Conservation (phyloP, 371 early-diverging fungal genomes). For the Lichtheimia corymbifera region DNA sequence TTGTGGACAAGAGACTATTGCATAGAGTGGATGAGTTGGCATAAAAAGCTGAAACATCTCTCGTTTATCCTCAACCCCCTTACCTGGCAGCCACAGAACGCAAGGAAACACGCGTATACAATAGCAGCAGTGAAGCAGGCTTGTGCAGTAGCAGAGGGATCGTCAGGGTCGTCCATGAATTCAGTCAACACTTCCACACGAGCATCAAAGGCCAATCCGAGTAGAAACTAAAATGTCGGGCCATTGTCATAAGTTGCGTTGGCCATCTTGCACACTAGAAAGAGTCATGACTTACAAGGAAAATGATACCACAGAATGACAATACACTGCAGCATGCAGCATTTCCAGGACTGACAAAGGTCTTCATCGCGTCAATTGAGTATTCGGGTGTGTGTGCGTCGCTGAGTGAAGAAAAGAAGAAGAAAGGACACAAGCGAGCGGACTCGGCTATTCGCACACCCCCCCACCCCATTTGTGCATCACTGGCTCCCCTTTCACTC, state of each 20-base stretch:
- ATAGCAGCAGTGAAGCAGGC: constrained; percentile 70
- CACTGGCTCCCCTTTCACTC: no score
- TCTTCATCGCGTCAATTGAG: constrained; percentile 25
- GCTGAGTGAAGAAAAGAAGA: no score
- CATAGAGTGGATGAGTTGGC: neutral
- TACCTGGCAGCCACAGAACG: constrained; percentile 72
- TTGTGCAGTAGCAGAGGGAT: constrained; percentile 64
- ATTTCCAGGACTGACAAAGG: constrained; percentile 32
- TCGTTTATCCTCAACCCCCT: neutral
- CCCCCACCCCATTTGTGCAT: no score
- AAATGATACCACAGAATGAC: constrained; percentile 33
- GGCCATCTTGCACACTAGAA: neutral
- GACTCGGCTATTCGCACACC: no score
- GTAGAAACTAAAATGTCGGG: constrained; percentile 36
- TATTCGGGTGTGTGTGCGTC: no score
- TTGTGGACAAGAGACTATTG: constrained; percentile 46
- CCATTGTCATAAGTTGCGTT: neutral
- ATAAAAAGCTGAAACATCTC: neutral
- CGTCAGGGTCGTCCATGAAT: constrained; percentile 60
- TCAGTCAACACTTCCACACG: constrained; percentile 67
- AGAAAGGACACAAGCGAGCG: no score
- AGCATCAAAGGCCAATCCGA: constrained; percentile 66
- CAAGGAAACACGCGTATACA: constrained; percentile 69
- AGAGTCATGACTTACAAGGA: constrained; percentile 23
- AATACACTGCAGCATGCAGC: constrained; percentile 34